A percentile compares a stretch with the other conserved stretches of the same genome.
These are phyloP conservation scores for Triglochin maritima DNA, from an alignment of 106 monocot genomes.

Conservation along the genomic window DNA sequence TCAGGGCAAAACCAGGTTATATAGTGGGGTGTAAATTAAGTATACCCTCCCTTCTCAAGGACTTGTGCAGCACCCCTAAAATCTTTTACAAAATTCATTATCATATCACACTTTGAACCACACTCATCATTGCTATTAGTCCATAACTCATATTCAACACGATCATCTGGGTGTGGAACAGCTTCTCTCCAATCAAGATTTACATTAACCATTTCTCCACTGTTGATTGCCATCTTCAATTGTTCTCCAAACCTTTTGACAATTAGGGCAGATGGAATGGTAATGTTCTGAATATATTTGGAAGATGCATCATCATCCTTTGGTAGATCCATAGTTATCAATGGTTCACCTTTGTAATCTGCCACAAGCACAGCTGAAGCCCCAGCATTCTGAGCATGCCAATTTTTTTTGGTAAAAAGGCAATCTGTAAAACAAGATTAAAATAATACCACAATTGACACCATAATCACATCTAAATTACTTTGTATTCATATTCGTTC, in stretches of 20 bases:
- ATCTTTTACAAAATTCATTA: slow-evolving; percentile 66
- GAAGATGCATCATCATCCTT: slow-evolving; percentile 62
- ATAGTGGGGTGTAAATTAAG: slow-evolving; percentile 90
- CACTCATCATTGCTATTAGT: slow-evolving; percentile 97
- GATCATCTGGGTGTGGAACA: slow-evolving; percentile 94
- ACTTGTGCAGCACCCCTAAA: slow-evolving; percentile 89
- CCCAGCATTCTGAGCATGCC: slow-evolving; percentile 89
- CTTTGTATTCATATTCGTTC: too few relatives aligned
- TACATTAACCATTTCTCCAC: slow-evolving; percentile 88
- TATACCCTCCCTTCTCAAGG: slow-evolving; percentile 85
- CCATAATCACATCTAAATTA: background rate
- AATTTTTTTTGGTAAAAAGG: slow-evolving; percentile 74
- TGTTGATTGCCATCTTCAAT: slow-evolving; percentile 57
- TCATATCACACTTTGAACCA: slow-evolving; percentile 70
- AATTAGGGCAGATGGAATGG: slow-evolving; percentile 86
- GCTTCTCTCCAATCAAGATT: slow-evolving; percentile 96
- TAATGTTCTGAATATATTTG: slow-evolving; percentile 81
- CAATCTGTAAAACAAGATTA: slow-evolving; percentile 3
- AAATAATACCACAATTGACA: background rate
- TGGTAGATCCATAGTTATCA: slow-evolving; percentile 95
- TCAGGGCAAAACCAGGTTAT: slow-evolving; percentile 95
- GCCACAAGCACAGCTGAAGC: slow-evolving; percentile 83
- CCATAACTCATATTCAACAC: slow-evolving; percentile 94
- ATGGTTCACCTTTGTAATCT: slow-evolving; percentile 72
- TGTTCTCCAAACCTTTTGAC: slow-evolving; percentile 59